Percentiles rank a stretch among this genome's conserved stretches.
phyloP scores from a whole-genome alignment of 129 eudicot species.

The Tanacetum coccineum region DNA sequence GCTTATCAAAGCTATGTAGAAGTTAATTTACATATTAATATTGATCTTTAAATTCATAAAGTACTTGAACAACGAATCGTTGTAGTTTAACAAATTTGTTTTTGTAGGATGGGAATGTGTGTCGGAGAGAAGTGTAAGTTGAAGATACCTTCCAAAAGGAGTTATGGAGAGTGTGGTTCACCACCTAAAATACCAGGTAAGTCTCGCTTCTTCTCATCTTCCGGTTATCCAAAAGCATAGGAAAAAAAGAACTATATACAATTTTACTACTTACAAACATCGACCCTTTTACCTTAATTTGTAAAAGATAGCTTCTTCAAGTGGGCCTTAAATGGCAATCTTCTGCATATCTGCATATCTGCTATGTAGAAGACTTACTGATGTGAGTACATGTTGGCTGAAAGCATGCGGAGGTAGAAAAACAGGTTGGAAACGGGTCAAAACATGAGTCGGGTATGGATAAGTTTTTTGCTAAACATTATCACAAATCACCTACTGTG shows the following conservation, averaged over 20 bases:
- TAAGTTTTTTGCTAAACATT: too few species aligned
- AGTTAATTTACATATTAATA: neutral
- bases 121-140: slow-evolving; percentile 87
- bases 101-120: slow-evolving; percentile 96
- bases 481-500: too few species aligned
- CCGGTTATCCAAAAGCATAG: neutral
- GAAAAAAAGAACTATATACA: neutral
- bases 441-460: too few species aligned
- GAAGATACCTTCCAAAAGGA: slow-evolving; percentile 93
- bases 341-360: too few species aligned
- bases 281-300: neutral
- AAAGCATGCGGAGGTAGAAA: too few species aligned
- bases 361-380: too few species aligned
- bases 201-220: neutral
- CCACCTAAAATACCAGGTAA: slow-evolving; percentile 96
- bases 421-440: too few species aligned
- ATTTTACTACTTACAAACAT: too few species aligned
- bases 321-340: neutral
- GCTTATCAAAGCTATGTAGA: neutral
- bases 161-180: slow-evolving; percentile 86
- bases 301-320: neutral
- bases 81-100: neutral
- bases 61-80: neutral
- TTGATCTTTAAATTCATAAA: neutral
- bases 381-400: too few species aligned